Evolutionary conservation across 225 moss, liverwort and hornwort species (phyloP).

Genomic region (Asterella californica): DNA sequence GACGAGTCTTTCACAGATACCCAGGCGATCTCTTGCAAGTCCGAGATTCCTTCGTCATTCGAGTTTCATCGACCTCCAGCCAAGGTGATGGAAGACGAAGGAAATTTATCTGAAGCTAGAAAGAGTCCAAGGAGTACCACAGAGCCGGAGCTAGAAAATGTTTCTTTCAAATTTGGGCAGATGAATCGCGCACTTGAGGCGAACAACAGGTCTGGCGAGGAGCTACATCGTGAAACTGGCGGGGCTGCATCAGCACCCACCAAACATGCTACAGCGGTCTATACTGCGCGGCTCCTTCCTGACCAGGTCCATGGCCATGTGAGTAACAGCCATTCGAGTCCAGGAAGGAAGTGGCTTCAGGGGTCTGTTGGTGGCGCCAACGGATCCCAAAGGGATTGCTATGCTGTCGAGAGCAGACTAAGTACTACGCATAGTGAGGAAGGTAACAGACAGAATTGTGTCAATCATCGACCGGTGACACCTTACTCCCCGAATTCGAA

Average conservation of each 20-base stretch:
- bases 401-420: background rate
- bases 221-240: slow-evolving; percentile 17
- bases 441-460: background rate
- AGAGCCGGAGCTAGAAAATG: slow-evolving; percentile 9
- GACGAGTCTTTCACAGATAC: slow-evolving; percentile 16
- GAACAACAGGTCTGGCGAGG: slow-evolving; percentile 29
- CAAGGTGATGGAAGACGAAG: background rate
- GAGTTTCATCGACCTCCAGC: slow-evolving; percentile 35
- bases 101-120: background rate
- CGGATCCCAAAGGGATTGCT: background rate
- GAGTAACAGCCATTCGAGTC: background rate
- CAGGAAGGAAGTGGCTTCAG: background rate
- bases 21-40: slow-evolving; percentile 13
- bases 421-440: slow-evolving; percentile 7
- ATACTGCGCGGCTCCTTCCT: background rate
- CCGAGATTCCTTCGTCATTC: slow-evolving; percentile 42
- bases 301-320: background rate
- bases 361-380: background rate
- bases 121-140: background rate
- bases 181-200: slow-evolving; percentile 6
- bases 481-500: background rate
- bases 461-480: background rate
- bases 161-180: slow-evolving; percentile 20
- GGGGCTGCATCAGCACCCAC: background rate
- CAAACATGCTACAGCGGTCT: background rate